Percentiles rank a stretch among this genome's conserved stretches.
These are phyloP conservation scores for Salvia sclarea DNA, from an alignment of 305 asterid genomes.

Conservation along the genomic window DNA sequence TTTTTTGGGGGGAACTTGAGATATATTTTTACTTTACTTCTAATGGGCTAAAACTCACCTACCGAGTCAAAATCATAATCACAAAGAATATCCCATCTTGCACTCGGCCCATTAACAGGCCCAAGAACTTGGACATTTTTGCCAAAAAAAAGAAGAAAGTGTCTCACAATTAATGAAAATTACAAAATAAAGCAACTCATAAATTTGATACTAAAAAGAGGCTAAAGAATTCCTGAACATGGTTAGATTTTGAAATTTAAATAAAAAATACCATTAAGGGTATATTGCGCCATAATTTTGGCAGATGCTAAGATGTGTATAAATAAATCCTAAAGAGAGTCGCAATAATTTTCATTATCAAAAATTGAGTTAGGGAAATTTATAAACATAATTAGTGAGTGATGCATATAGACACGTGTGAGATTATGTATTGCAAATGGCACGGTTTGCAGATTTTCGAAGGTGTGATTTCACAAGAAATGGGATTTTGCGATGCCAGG, in stretches of 20 bases:
- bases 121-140: not conserved
- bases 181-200: not conserved
- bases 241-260: constrained; percentile 21
- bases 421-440: not conserved
- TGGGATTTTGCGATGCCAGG: constrained; percentile 24
- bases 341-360: not conserved
- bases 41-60: too few relatives aligned
- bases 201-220: constrained; percentile 22
- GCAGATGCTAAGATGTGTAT: not conserved
- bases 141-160: not conserved
- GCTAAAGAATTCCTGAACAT: not conserved
- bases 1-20: too few relatives aligned
- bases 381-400: not conserved
- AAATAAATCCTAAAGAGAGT: not conserved
- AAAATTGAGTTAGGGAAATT: not conserved
- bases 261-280: not conserved
- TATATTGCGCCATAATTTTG: not conserved
- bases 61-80: not conserved
- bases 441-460: not conserved
- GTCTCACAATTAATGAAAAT: not conserved
- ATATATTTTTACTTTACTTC: too few relatives aligned
- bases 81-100: not conserved
- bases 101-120: not conserved
- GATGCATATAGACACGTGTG: not conserved
- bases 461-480: constrained; percentile 11